A percentile compares a stretch with the other conserved stretches of the same genome.
phyloP scores from a whole-genome alignment of 345 rosid genomes.

The Moricandia arvensis region DNA sequence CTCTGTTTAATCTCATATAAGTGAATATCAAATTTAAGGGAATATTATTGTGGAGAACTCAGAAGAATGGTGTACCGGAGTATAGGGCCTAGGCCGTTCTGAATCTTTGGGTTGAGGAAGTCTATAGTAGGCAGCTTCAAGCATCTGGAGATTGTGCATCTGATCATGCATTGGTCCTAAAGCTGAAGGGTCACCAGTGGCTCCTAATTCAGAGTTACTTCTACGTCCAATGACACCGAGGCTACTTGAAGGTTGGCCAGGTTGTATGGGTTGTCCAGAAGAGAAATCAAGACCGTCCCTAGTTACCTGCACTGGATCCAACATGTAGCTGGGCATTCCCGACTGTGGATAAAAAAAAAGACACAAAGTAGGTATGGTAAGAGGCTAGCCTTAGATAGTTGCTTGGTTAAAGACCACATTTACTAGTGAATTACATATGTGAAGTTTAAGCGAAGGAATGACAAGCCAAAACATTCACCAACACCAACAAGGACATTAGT shows the following conservation, averaged over 20 bases:
- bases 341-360: constrained; percentile 42
- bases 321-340: constrained; percentile 58
- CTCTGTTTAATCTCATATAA: constrained; percentile 51
- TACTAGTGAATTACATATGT: constrained; percentile 24
- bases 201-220: constrained; percentile 79
- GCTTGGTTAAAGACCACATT: constrained; percentile 5
- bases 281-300: constrained; percentile 72
- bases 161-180: constrained; percentile 70
- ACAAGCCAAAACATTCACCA: constrained; percentile 21
- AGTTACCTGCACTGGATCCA: constrained; percentile 59
- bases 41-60: not conserved
- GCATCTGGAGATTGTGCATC: constrained; percentile 76
- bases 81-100: constrained; percentile 79
- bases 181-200: constrained; percentile 72
- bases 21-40: not conserved
- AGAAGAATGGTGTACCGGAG: constrained; percentile 56
- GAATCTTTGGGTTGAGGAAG: constrained; percentile 94
- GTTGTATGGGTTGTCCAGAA: constrained; percentile 81
- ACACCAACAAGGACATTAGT: constrained; percentile 21
- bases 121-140: constrained; percentile 76
- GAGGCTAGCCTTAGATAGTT: not conserved
- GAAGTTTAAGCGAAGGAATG: constrained; percentile 35
- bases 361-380: not conserved
- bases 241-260: constrained; percentile 63
- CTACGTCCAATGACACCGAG: constrained; percentile 92